phyloP scores from a whole-genome alignment of 345 rosid genomes.

The Microthlaspi erraticum region DNA sequence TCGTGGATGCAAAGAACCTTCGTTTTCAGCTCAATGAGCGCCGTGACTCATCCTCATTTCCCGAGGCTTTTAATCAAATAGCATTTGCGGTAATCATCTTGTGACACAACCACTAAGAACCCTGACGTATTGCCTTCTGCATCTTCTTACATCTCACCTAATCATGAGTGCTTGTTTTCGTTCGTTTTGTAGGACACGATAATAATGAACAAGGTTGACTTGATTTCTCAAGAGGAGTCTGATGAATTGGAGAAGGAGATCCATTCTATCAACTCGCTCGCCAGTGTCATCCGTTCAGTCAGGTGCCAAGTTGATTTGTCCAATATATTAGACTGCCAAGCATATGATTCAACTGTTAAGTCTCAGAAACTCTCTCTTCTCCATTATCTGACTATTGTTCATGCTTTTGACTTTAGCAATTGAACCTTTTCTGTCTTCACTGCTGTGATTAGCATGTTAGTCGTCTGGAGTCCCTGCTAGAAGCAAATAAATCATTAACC shows the following conservation, averaged over 20 bases:
- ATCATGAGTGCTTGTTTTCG: conserved; percentile 9
- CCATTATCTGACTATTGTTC: background rate
- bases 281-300: conserved; percentile 67
- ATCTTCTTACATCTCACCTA: conserved; percentile 11
- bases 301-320: conserved; percentile 84
- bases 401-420: conserved; percentile 25
- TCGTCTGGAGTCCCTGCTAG: conserved; percentile 69
- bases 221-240: conserved; percentile 64
- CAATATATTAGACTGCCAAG: conserved; percentile 66
- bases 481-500: conserved; percentile 67
- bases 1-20: conserved; percentile 96
- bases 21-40: conserved; percentile 68
- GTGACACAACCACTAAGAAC: background rate
- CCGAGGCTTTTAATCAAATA: conserved; percentile 90
- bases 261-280: conserved; percentile 75
- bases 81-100: conserved; percentile 78
- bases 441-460: conserved; percentile 56
- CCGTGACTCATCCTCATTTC: conserved; percentile 67
- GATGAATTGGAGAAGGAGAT: conserved; percentile 81
- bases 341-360: conserved; percentile 88
- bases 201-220: conserved; percentile 92
- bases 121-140: background rate
- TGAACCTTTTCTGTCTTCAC: conserved; percentile 21
- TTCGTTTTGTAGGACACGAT: conserved; percentile 73
- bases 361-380: conserved; percentile 30